Evolutionary conservation across 768 basidiomycete genomes (phyloP).

Genomic region (Pulveroboletus ravenelii): DNA sequence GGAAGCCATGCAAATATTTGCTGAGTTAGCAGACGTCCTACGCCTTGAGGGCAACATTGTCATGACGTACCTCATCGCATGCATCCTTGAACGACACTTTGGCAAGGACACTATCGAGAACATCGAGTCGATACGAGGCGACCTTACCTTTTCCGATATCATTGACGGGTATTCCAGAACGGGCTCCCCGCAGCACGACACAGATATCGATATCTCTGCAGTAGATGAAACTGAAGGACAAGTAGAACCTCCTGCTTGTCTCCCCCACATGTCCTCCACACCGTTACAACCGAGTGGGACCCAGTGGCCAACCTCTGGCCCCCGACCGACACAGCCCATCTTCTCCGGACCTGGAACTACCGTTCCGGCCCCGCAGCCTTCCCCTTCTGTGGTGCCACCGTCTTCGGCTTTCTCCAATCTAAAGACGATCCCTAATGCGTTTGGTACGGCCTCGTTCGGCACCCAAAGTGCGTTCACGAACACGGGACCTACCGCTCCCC

Average conservation of each 20-base stretch:
- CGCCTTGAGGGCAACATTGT: constrained; percentile 58
- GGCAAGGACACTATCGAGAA: constrained; percentile 75
- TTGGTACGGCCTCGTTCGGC: constrained; percentile 26
- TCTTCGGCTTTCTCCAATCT: constrained; percentile 35
- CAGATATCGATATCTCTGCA: constrained; percentile 24
- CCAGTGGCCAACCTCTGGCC: constrained; percentile 32
- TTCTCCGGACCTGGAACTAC: constrained; percentile 14
- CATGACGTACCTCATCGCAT: constrained; percentile 87
- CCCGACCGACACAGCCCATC: constrained; percentile 23
- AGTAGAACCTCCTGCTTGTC: constrained; percentile 1
- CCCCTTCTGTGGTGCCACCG: constrained; percentile 7
- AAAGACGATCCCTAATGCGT: constrained; percentile 31
- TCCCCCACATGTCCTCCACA: constrained; percentile 1
- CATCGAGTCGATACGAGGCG: constrained; percentile 61
- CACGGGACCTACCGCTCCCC: background rate
- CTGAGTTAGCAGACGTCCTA: constrained; percentile 55
- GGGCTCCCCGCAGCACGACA: constrained; percentile 23
- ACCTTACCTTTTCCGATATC: constrained; percentile 53
- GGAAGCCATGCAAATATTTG: constrained; percentile 63
- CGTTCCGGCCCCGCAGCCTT: constrained; percentile 12
- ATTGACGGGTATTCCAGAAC: constrained; percentile 55
- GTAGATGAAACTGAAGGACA: constrained; percentile 21
- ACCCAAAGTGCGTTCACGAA: constrained; percentile 5
- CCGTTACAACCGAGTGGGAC: constrained; percentile 26
- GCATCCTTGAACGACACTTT: constrained; percentile 83